Evolutionary conservation across 345 rosid species (phyloP).

Genomic region (Syzygium grande): DNA sequence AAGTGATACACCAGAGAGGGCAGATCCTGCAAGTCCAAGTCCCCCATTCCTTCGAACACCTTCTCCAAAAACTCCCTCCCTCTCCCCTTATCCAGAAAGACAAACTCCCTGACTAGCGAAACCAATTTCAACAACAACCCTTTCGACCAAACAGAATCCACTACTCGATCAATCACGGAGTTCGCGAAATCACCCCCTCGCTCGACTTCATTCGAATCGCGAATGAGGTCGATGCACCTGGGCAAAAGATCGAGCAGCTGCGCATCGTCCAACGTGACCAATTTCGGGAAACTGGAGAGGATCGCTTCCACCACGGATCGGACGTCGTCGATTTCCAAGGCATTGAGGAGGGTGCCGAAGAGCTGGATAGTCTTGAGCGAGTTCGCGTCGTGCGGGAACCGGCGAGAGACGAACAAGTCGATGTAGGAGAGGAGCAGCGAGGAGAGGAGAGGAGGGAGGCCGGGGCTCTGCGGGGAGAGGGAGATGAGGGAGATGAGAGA

Average conservation of each 20-base stretch:
- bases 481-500: constrained; percentile 61
- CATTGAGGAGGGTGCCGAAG: constrained; percentile 33
- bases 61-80: constrained; percentile 56
- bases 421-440: constrained; percentile 56
- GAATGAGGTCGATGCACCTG: constrained; percentile 35
- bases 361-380: constrained; percentile 50
- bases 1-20: constrained; percentile 71
- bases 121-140: constrained; percentile 53
- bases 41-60: constrained; percentile 48
- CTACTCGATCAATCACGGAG: constrained; percentile 29
- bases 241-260: constrained; percentile 75
- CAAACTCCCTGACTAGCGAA: constrained; percentile 43
- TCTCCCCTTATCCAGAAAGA: constrained; percentile 42
- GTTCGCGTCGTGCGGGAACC: constrained; percentile 51
- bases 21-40: constrained; percentile 63
- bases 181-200: constrained; percentile 31
- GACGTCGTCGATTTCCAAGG: constrained; percentile 27
- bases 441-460: constrained; percentile 45
- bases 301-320: constrained; percentile 31
- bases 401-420: constrained; percentile 30
- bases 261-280: constrained; percentile 47
- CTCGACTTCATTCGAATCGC: constrained; percentile 16
- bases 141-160: constrained; percentile 55
- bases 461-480: constrained; percentile 34
- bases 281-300: constrained; percentile 5